Evolutionary conservation across 1,139 yeast species (phyloP).

Genomic region (Suhomyces choctaworum): DNA sequence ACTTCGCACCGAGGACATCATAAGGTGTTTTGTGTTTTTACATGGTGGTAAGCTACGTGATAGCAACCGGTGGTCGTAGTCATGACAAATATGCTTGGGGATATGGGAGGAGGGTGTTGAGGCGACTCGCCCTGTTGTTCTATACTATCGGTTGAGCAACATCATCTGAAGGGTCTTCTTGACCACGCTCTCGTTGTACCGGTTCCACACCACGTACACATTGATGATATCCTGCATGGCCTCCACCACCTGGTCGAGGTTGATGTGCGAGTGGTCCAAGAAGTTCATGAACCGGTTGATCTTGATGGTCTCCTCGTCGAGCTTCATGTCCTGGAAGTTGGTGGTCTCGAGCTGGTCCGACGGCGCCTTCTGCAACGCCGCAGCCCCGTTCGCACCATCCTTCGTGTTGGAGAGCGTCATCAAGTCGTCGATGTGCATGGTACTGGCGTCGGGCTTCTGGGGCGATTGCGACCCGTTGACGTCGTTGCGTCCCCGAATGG

Average conservation of each 20-base stretch:
- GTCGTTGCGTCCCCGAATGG: slow-evolving; percentile 17
- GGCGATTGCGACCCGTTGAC: slow-evolving; percentile 5
- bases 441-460: slow-evolving; percentile 7
- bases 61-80: no score
- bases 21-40: no score
- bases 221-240: slow-evolving; percentile 80
- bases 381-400: neutral
- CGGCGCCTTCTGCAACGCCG: neutral
- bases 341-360: slow-evolving; percentile 16
- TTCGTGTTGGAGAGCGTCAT: slow-evolving; percentile 24
- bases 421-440: slow-evolving; percentile 43
- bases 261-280: slow-evolving; percentile 72
- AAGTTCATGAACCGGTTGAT: slow-evolving; percentile 60
- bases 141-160: slow-evolving; percentile 33
- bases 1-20: no score
- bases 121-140: neutral
- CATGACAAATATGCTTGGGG: no score
- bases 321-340: slow-evolving; percentile 30
- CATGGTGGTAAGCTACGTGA: no score
- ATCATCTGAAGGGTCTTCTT: slow-evolving; percentile 44
- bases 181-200: slow-evolving; percentile 63
- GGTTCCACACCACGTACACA: slow-evolving; percentile 80
- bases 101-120: no score
- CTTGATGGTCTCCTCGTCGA: slow-evolving; percentile 45
- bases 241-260: slow-evolving; percentile 73